Base-by-base conservation (phyloP, 805 yeast genomes). In the Metschnikowia dekortorum region DNA sequence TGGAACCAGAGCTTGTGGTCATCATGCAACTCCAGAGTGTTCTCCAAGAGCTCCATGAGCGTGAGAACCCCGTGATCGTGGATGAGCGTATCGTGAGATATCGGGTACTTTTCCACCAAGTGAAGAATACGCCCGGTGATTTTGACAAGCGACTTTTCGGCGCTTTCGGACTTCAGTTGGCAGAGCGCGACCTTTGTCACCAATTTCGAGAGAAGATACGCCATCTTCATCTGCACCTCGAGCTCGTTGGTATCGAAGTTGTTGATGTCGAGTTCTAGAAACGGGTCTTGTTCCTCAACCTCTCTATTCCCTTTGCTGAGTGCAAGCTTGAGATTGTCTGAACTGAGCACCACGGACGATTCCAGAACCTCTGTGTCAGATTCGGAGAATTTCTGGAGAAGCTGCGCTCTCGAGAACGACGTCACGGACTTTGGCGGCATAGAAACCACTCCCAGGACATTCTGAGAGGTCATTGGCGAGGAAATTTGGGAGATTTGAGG, bases 41-140 rank as follows among this genome's bases (percentile, higher is more conserved):
- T 61, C 32, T 71, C 76, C 32, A 73, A 58, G 9, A 74, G 54
- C 52, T 74, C 78, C 49, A 73, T 58, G 6, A 74, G 55, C 1
- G 75, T 63, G 9, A 70, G 56, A 1, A 73, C 61, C 0, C 77
- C 77, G 52, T 74, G 78, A 37, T 72, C 76, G 48, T 74, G 61
- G n/a, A 73, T 62, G 35, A 74, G 57, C 0, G 62, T 62, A 39
- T 67, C 70, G 49, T 71, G 76, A 68, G 70, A 73, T 8, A 59
- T 50, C 7, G 73, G 71, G 52, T 73, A 70, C 52, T 73, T 73
- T 51, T 66, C 66, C 5, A 70, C 69, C 42, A 73, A 55, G 45
- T 70, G 70, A 26, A 68, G 57, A 61, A 74, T 70, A 42, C 71
- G 58, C 1, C 74, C 73, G 1, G 75, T 68, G 32, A 70, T 59